Percentiles rank a stretch among this genome's conserved stretches.
These are phyloP conservation scores for Cajanus cajan DNA, from an alignment of 306 rosid genomes.

Conservation along the genomic window DNA sequence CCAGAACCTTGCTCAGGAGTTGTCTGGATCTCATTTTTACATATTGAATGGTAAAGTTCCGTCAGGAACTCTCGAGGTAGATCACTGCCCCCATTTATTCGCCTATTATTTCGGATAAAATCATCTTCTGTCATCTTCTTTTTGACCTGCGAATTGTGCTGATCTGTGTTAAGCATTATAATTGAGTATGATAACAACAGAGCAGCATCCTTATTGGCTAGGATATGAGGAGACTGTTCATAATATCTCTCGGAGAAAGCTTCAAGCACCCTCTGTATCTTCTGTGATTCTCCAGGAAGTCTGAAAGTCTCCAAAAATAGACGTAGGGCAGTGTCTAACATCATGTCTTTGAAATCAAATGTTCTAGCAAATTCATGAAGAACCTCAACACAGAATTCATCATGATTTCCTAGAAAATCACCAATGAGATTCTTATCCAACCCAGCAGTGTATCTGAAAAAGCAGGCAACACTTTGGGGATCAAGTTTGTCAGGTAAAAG, in stretches of 20 bases:
- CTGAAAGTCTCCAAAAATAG: conserved; percentile 92
- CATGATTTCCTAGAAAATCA: conserved; percentile 93
- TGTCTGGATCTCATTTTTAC: conserved; percentile 92
- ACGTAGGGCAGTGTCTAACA: conserved; percentile 86
- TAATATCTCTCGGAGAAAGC: conserved; percentile 98
- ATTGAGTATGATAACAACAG: conserved; percentile 82
- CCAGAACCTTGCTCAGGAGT: conserved; percentile 89
- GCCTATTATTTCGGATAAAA: conserved; percentile 86
- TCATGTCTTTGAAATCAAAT: conserved; percentile 90
- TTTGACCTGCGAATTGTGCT: conserved; percentile 89
- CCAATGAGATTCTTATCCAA: conserved; percentile 96
- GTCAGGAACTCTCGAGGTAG: conserved; percentile 80
- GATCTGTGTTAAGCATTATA: conserved; percentile 94
- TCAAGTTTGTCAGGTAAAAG: conserved; percentile 94
- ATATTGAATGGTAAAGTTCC: conserved; percentile 79
- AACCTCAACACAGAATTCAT: conserved; percentile 90
- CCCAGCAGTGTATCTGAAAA: conserved; percentile 85
- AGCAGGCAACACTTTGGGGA: conserved; percentile 90
- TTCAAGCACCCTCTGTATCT: conserved; percentile 97
- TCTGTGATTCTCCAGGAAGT: conserved; percentile 97
- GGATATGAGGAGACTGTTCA: conserved; percentile 76
- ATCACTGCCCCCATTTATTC: conserved; percentile 88
- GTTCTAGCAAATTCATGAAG: conserved; percentile 95
- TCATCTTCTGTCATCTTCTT: conserved; percentile 96
- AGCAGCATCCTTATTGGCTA: conserved; percentile 94